Percentiles rank a stretch among this genome's conserved stretches.
These are phyloP conservation scores for Penicillium brevicompactum DNA, from an alignment of 2,329 filamentous ascomycete genomes.

Conservation along the genomic window DNA sequence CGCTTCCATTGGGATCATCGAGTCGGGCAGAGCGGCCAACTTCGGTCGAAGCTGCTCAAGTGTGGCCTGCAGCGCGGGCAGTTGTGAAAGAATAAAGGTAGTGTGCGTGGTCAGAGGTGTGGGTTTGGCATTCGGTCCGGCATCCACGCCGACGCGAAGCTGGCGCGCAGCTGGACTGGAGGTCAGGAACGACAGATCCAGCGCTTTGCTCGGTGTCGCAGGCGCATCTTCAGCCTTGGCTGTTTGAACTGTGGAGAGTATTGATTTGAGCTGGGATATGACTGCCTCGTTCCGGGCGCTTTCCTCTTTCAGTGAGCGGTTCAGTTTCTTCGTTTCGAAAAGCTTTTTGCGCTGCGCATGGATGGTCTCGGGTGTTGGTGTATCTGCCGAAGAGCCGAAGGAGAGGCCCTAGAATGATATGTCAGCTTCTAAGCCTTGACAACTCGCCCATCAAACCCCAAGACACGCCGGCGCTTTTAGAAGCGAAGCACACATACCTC, in stretches of 20 bases:
- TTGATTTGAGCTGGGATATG: conserved; percentile 63
- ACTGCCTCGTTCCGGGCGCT: conserved; percentile 71
- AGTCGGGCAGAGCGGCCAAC: conserved; percentile 50
- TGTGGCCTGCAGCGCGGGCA: conserved; percentile 74
- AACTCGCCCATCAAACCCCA: not conserved
- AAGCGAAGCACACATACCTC: conserved; percentile 54
- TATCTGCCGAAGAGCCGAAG: conserved; percentile 35
- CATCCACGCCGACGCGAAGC: conserved; percentile 47
- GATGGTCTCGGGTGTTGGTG: conserved; percentile 68
- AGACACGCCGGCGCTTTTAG: not conserved
- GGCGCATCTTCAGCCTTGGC: conserved; percentile 20
- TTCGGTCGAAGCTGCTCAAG: conserved; percentile 69
- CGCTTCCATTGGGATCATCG: conserved; percentile 39
- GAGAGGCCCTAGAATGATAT: conserved; percentile 37
- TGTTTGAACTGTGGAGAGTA: conserved; percentile 48
- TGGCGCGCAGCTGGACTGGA: conserved; percentile 49
- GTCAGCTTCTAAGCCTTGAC: not conserved
- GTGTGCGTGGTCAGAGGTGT: conserved; percentile 50
- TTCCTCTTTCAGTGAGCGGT: conserved; percentile 70
- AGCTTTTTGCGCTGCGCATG: conserved; percentile 72
- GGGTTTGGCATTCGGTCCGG: conserved; percentile 36
- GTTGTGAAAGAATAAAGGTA: conserved; percentile 76
- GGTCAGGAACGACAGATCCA: conserved; percentile 60
- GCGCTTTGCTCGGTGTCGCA: conserved; percentile 20
- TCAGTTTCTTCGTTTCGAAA: conserved; percentile 76